Base-by-base conservation (phyloP, 2,329 filamentous ascomycete genomes). In the Neobulgaria alba region DNA sequence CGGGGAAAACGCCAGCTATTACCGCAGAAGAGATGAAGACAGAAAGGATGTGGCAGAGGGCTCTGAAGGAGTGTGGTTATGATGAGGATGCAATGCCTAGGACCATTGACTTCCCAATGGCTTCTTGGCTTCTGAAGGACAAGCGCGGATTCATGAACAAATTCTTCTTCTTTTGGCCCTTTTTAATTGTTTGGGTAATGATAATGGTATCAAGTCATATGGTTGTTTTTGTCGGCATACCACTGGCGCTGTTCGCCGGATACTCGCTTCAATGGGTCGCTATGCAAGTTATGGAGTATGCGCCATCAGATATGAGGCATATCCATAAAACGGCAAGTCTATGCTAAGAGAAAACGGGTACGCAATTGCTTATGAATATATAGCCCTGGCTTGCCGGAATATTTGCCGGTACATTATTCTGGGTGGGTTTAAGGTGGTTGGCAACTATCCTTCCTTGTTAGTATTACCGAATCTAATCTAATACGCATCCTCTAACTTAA, bases 21-120 rank as follows among this genome's bases (percentile, higher is more conserved):
- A 93, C 89, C 7, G 90, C 92, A 1, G 73, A 79, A 52, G 92
- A 96, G 61, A 89, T 98, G 71, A 93, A 92, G 59, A 93, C 88
- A 0, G 71, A 75, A 35, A 72, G 75, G 17, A 79, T 87, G 38
- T 96, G 89, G 86, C 81, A 84, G 51, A 76, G 81, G 51, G 87
- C 89, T 4, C 69, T 96, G 23, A 72, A 79, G 42, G 88, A 95
- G 59, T 85, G 82, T 49, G 90, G 90, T 0, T 95, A 87, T 58
- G 79, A 87, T 50, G 69, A 82, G 39, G 80, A 92, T 45, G 92
- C 79, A 2, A 85, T 83, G 47, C 68, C 82, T 2, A 77, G 78
- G 43, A 72, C 68, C 35, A 73, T 81, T 12, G 77, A 79, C 40
- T 85, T 90, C 62, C 87, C 86, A 0, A 73, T 75, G 30, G 73